These are phyloP conservation scores for Extremus antarcticus DNA, from an alignment of 495 filamentous ascomycete species.

Conservation along the genomic window DNA sequence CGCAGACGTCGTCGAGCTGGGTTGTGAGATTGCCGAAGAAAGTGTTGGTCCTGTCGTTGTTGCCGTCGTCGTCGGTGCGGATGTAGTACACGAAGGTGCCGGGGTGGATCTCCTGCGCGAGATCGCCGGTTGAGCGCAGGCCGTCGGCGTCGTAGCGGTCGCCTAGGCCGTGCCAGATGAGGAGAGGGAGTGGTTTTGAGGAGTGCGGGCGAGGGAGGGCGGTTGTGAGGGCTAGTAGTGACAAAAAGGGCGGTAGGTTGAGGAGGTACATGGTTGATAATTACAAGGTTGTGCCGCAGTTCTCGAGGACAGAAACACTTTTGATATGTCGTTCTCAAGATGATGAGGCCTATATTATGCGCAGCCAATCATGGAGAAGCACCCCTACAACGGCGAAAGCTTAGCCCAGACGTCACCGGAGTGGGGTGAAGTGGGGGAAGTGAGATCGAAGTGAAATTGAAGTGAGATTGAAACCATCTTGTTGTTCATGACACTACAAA, in stretches of 20 bases:
- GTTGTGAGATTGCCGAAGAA: slow-evolving; percentile 85
- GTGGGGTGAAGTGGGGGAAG: no score
- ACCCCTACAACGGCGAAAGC: no score
- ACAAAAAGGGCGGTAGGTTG: background rate
- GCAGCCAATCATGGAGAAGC: no score
- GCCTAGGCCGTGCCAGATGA: slow-evolving; percentile 88
- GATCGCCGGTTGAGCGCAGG: slow-evolving; percentile 49
- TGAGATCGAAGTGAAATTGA: background rate
- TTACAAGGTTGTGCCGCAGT: background rate
- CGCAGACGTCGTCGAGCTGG: slow-evolving; percentile 71
- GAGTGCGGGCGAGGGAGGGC: slow-evolving; percentile 5
- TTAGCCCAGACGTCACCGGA: no score
- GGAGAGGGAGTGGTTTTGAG: slow-evolving; percentile 56
- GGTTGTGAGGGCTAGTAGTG: slow-evolving; percentile 8
- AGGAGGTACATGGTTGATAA: slow-evolving; percentile 2
- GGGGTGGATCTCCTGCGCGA: slow-evolving; percentile 63
- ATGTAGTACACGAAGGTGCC: slow-evolving; percentile 77
- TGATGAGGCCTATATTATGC: no score
- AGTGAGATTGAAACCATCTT: no score
- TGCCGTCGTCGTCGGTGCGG: slow-evolving; percentile 55
- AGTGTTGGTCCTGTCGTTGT: slow-evolving; percentile 62
- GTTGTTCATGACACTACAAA: no score
- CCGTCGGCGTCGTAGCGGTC: slow-evolving; percentile 68
- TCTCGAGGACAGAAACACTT: background rate
- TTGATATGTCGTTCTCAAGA: no score